Evolutionary conservation across 2,329 filamentous ascomycete genomes (phyloP).

Genomic region (Ceratocystis papillata): DNA sequence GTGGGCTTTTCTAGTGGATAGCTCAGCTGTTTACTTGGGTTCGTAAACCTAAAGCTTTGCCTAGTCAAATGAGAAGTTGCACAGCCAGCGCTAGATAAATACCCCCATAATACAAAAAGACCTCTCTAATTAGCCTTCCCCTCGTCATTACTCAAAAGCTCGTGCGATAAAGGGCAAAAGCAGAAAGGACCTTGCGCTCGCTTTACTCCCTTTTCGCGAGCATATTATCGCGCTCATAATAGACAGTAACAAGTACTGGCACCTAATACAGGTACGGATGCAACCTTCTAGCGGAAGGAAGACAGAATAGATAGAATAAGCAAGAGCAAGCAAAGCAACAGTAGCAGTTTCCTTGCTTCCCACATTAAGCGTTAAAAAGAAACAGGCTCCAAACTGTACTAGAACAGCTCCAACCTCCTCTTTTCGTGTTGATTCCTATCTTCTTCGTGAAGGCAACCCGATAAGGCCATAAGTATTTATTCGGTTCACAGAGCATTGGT

Average conservation of each 20-base stretch:
- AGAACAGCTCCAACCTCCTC: background rate
- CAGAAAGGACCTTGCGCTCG: no score
- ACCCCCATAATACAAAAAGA: background rate
- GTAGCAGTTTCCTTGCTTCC: background rate
- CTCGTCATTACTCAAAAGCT: no score
- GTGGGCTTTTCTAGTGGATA: background rate
- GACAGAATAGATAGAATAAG: background rate
- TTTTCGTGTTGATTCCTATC: background rate
- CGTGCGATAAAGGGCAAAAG: no score
- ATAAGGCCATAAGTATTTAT: background rate
- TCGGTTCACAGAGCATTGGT: no score
- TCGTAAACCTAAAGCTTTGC: background rate
- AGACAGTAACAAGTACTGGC: background rate
- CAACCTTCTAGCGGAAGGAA: background rate
- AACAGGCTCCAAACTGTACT: background rate
- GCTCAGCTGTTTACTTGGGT: background rate
- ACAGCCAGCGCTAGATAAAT: background rate
- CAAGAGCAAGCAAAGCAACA: background rate
- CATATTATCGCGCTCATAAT: background rate
- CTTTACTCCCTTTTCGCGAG: no score
- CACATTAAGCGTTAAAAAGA: background rate
- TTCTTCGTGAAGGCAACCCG: background rate
- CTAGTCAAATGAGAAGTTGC: background rate
- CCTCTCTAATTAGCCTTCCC: no score
- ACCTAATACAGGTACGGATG: constrained; percentile 4